Evolutionary conservation across 805 yeast species (phyloP).

Genomic region (Starmerella vitae): DNA sequence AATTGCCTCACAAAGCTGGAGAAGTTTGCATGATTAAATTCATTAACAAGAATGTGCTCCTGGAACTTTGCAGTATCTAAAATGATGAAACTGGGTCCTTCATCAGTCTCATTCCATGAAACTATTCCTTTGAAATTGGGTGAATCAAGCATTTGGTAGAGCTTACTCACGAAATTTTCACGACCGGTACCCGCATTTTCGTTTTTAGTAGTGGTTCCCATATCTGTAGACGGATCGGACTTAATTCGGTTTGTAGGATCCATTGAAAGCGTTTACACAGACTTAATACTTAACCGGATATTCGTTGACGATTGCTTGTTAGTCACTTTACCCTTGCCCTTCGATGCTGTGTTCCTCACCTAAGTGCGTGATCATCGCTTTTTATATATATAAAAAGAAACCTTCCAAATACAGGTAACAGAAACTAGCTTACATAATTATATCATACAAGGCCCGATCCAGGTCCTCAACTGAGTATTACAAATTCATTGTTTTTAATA

Average conservation of each 20-base stretch:
- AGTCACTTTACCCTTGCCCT: too few species aligned
- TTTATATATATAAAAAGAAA: too few species aligned
- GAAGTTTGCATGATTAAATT: slow-evolving; percentile 89
- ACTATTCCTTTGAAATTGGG: slow-evolving; percentile 64
- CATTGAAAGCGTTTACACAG: neutral
- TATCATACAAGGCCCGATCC: too few species aligned
- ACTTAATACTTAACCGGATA: too few species aligned
- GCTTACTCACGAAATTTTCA: slow-evolving; percentile 22
- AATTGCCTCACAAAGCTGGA: slow-evolving; percentile 90
- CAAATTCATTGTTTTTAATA: too few species aligned
- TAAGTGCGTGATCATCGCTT: too few species aligned
- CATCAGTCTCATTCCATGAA: slow-evolving; percentile 53
- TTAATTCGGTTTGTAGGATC: neutral
- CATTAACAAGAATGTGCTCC: slow-evolving; percentile 57
- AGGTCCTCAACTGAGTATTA: too few species aligned
- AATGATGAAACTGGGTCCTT: slow-evolving; percentile 81
- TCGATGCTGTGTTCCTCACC: too few species aligned
- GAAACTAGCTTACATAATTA: too few species aligned
- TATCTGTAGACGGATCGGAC: neutral
- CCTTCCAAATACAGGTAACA: too few species aligned
- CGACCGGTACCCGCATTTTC: slow-evolving; percentile 4
- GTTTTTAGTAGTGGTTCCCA: neutral
- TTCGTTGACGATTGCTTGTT: too few species aligned
- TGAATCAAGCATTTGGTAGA: slow-evolving; percentile 70
- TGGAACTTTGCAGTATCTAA: slow-evolving; percentile 36